Evolutionary conservation across 176 grass and related monocot genomes (phyloP), one percentile per base, ranked within the genome.

Genomic region (Thinopyrum elongatum): DNA sequence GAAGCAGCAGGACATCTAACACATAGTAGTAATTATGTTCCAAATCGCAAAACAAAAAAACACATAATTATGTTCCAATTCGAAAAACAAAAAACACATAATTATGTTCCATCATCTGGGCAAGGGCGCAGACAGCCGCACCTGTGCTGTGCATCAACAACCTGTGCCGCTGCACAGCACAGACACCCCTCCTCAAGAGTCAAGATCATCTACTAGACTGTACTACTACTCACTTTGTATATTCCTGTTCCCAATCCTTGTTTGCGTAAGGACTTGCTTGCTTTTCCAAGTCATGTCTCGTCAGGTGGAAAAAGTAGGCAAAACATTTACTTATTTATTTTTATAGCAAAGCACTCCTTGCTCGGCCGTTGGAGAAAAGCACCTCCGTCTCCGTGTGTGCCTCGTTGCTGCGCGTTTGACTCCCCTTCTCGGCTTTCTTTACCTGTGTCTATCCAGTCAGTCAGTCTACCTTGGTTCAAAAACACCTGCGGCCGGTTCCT

Each of bases 21-120:
- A 6, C 35, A 36, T 36, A 38, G 16, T 2, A 42, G 11, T 15
- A 47, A 47, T 47, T 47, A 47, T 6, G 49, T 19, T 17, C 49
- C 15, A 19, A 0, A 19, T 17, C 1, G 5, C 0, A 19, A 46
- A 17, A 53, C 5, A 19, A 7, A 19, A 7, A 53, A 38, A 47
- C 10, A 42, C 39, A 42, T 15, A 47, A 47, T 47, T 47, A 47
- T 6, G 49, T 19, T 17, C 49, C 15, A 19, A 0, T 53, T 17
- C 1, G 5, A 0, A 19, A 46, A 17, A 53, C 5, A 19, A 7
- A 19, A 7, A 53, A 30, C 49, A 53, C 51, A 47, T 46, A 55
- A 86, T 86, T 39, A 82, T 39, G 39, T 6, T 27, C 5, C 72
- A 72, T 78, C 79, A 86, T 83, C 82, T 31, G 26, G 88, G 26